Percentiles rank a stretch among this genome's conserved stretches.
Conservation (phyloP, 768 basidiomycete genomes). For the Lyophyllum shimeji region DNA sequence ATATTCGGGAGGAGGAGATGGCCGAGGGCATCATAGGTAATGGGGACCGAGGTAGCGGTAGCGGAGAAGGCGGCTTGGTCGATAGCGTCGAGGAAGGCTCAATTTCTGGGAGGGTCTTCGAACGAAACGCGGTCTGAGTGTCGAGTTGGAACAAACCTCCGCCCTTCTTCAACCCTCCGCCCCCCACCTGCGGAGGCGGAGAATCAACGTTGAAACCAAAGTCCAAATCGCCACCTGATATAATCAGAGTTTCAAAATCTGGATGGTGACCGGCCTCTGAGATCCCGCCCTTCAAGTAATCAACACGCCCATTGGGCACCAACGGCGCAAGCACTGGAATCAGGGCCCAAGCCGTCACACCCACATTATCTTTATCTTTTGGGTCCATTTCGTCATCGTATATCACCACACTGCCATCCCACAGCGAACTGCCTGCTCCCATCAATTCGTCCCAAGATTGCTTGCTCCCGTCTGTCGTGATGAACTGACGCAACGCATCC, state of each 20-base stretch:
- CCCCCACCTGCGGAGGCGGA: conserved; percentile 20
- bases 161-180: conserved; percentile 29
- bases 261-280: conserved; percentile 59
- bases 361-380: conserved; percentile 53
- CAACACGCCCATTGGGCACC: conserved; percentile 51
- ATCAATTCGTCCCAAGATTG: conserved; percentile 68
- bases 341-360: conserved; percentile 69
- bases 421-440: conserved; percentile 40
- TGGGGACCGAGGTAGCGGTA: conserved; percentile 44
- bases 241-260: conserved; percentile 51
- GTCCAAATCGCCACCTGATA: conserved; percentile 38
- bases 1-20: conserved; percentile 30
- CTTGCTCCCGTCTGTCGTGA: conserved; percentile 78
- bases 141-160: conserved; percentile 71
- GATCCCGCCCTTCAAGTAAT: conserved; percentile 76
- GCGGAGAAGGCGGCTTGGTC: conserved; percentile 32
- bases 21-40: conserved; percentile 56
- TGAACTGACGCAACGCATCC: conserved; percentile 73
- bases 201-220: conserved; percentile 20
- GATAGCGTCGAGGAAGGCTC: conserved; percentile 44
- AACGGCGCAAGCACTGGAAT: conserved; percentile 63
- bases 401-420: conserved; percentile 77
- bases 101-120: conserved; percentile 55
- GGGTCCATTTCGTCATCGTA: conserved; percentile 80
- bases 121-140: conserved; percentile 51